Evolutionary conservation across 345 rosid species (phyloP), one percentile per base, ranked within the genome.

Genomic region (Pelargonium nanum): DNA sequence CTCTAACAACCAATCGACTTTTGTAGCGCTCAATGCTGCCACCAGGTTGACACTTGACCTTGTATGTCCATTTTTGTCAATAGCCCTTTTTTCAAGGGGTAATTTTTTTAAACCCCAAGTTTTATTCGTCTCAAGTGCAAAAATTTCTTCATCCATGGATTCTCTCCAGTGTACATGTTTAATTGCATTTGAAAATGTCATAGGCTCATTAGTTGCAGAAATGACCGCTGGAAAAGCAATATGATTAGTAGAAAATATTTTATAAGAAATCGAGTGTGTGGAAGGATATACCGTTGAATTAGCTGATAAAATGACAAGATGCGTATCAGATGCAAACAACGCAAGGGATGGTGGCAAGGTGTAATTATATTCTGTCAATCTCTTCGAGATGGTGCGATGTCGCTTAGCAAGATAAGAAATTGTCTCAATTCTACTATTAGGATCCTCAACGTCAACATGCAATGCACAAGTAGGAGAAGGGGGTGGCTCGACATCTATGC

Each of bases 231-330:
- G 19, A 6, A 24, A 56, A 15, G 25, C 32, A 56, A n/a, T 22
- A n/a, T 56, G 59, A 56, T 19, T 24, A 8, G 5, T 15, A 2
- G 59, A 56, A 24, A 56, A 24, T 17, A 24, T 24, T 10, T 26
- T 20, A 22, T 59, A 59, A 2, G 62, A 59, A 26, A 57, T 26
- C 26, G 17, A 57, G n/a, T 57, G 45, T 15, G 40, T 25, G 7
- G 28, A n/a, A 57, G 22, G 53, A 59, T 59, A 4, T 59, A 34
- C 13, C 62, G 62, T 59, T 26, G 26, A 59, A 53, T 59, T 59
- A 15, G 53, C 19, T 7, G 20, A 26, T 2, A 10, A 45, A 57
- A 45, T 25, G 10, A 45, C 0, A 25, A 22, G 9, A 12, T 32
- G 44, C 44, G 12, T n/a, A 12, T 32, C 6, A 4, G 44, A 32